Evolutionary conservation across 768 basidiomycete genomes (phyloP).

Genomic region (Tricholoma furcatifolium): DNA sequence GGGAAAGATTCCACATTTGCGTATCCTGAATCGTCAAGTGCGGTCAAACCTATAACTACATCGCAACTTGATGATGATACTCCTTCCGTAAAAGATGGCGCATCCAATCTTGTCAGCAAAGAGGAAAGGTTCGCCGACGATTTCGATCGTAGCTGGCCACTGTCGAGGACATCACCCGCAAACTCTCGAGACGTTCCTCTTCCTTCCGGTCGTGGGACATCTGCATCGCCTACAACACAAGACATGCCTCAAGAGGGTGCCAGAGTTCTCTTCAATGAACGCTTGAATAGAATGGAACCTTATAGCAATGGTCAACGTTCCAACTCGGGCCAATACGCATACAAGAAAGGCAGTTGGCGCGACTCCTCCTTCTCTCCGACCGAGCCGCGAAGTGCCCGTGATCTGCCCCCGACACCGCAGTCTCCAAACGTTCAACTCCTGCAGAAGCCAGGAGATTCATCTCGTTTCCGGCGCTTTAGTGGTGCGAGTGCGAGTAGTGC

Average conservation of each 20-base stretch:
- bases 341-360: conserved; percentile 44
- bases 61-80: conserved; percentile 21
- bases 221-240: conserved; percentile 32
- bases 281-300: conserved; percentile 86
- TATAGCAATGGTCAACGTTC: conserved; percentile 55
- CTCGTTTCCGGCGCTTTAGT: conserved; percentile 33
- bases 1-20: conserved; percentile 31
- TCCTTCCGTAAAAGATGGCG: conserved; percentile 19
- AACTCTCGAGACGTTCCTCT: conserved; percentile 40
- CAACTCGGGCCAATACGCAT: conserved; percentile 37
- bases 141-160: conserved; percentile 96
- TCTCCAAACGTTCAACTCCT: conserved; percentile 49
- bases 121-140: conserved; percentile 92
- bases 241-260: conserved; percentile 52
- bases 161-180: conserved; percentile 52
- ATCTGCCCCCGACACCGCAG: conserved; percentile 35
- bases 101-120: conserved; percentile 56
- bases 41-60: conserved; percentile 12
- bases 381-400: conserved; percentile 46
- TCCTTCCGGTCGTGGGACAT: conserved; percentile 17
- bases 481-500: conserved; percentile 23
- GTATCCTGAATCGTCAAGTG: conserved; percentile 23
- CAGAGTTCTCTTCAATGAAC: conserved; percentile 92
- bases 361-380: conserved; percentile 35
- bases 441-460: conserved; percentile 49